Base-by-base conservation (phyloP, 228 moss, liverwort and hornwort species). In the Sphagnum magellanicum region DNA sequence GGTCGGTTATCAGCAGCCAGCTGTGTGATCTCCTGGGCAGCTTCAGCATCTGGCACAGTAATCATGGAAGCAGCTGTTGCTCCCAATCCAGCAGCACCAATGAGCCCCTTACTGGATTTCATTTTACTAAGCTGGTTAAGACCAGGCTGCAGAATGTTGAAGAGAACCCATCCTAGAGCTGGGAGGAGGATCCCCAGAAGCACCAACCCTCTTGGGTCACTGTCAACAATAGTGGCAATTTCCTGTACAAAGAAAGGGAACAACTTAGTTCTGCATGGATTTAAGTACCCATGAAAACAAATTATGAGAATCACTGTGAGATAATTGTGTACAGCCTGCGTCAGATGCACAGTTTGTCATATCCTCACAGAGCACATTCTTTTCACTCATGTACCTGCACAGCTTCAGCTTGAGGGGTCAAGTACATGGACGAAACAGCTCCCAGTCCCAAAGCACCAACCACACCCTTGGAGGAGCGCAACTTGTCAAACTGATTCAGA, bases 161-260 rank as follows among this genome's bases (percentile, higher is more conserved):
- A 90, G 57, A 89, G 71, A 16, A 93, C 93, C 93, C 93, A 93
- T 12, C 91, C 91, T n/a, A 93, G 16, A 6, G 93, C 91, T 0
- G 93, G 89, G 12, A 87, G 16, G 5, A 93, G 77, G 16, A 87
- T 51, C 13, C 67, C 80, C 51, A 82, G 13, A 48, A 90, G 81
- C 6, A 88, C 53, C 61, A 90, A 53, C 2, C 92, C 92, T n/a
- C 92, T 77, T 16, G 76, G 74, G 59, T 92, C 92, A 0, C 71
- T 80, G 63, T 86, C 92, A 17, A 86, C 88, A 4, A 90, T 58
- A 49, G 64, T 73, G 14, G 86, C 70, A 6, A 94, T 81, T 68
- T 94, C 88, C 78, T 89, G 89, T 50, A 53, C 65, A 10, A n/a
- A 72, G 15, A 46, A 70, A 58, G 14, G 4, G 1, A 10, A 58